Conservation (phyloP, 164 flowering plant genomes). For the Stephania cephalantha region DNA sequence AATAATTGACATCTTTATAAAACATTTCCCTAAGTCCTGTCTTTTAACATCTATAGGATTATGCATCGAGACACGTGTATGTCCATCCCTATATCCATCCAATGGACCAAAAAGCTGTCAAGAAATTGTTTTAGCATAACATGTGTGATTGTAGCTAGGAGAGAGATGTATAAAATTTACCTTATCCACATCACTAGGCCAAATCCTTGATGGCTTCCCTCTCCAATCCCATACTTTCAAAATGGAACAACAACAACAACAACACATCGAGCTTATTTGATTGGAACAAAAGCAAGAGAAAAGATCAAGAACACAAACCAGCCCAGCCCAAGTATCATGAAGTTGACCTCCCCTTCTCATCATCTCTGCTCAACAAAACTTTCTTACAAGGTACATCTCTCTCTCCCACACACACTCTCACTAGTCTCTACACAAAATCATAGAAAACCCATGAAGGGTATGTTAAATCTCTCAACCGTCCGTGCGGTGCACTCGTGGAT, state of each 20-base stretch:
- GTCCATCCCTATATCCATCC: no score
- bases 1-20: no score
- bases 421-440: neutral
- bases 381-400: conserved; percentile 55
- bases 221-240: conserved; percentile 9
- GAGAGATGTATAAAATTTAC: no score
- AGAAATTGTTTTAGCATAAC: no score
- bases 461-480: no score
- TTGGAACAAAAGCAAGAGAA: conserved; percentile 50
- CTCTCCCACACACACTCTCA: neutral
- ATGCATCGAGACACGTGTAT: no score
- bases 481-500: no score
- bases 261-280: conserved; percentile 47
- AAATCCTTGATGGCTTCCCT: conserved; percentile 16
- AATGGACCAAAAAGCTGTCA: no score
- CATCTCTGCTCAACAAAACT: conserved; percentile 59
- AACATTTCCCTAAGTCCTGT: no score
- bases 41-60: no score
- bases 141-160: no score
- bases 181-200: neutral
- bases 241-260: conserved; percentile 24
- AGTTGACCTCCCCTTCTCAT: conserved; percentile 68
- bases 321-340: conserved; percentile 57
- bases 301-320: conserved; percentile 22
- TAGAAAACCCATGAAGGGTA: no score